Conservation (phyloP, 2,329 filamentous ascomycete species). For the Scytalidium sp. region DNA sequence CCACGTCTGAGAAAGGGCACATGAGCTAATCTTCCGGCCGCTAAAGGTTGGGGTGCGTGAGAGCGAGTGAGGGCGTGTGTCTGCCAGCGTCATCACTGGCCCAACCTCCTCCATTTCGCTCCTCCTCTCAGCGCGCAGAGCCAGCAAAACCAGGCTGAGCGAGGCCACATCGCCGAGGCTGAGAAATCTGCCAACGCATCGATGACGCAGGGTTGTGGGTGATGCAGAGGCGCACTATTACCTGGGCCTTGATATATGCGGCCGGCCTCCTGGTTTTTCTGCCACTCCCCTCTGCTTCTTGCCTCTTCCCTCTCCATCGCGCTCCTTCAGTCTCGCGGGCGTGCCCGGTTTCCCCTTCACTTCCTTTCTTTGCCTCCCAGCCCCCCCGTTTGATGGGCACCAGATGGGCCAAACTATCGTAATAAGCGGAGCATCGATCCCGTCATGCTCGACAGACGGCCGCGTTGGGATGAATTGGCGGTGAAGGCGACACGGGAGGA, state of each 20-base stretch:
- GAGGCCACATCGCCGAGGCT: not conserved
- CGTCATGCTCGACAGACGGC: not conserved
- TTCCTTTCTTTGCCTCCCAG: conserved; percentile 10
- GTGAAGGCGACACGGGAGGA: conserved; percentile 14
- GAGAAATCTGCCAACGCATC: conserved; percentile 24
- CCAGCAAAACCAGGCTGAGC: too few species aligned
- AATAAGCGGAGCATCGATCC: conserved; percentile 1
- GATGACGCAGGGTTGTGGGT: conserved; percentile 9
- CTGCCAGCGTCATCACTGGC: too few species aligned
- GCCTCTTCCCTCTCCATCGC: too few species aligned
- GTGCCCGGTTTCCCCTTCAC: not conserved
- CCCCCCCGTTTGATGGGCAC: conserved; percentile 4
- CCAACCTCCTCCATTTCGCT: conserved; percentile 22
- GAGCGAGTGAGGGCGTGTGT: too few species aligned
- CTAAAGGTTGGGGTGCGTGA: too few species aligned
- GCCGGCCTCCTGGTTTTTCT: conserved; percentile 10
- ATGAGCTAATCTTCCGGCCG: too few species aligned
- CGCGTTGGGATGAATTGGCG: conserved; percentile 17
- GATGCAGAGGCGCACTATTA: conserved; percentile 7
- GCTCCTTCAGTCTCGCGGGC: too few species aligned
- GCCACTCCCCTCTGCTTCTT: not conserved
- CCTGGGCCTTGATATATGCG: conserved; percentile 28
- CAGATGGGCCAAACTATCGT: conserved; percentile 6
- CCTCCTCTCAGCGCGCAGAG: too few species aligned
- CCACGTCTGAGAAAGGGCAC: too few species aligned